Evolutionary conservation across 2,329 filamentous ascomycete genomes (phyloP).

Genomic region (Fusarium camptoceras): DNA sequence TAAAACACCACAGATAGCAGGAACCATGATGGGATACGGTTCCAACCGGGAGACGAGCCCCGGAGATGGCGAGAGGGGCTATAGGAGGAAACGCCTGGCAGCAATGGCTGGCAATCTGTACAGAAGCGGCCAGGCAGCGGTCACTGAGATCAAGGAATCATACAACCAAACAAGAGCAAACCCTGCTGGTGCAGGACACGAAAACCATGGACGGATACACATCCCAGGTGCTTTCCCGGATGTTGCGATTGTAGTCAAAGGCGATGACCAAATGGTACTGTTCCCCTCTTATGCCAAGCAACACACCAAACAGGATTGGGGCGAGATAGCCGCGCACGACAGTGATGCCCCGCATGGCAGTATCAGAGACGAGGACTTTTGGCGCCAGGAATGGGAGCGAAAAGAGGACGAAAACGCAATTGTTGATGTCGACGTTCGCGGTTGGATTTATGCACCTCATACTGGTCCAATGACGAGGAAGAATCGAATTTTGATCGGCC

Average conservation of each 20-base stretch:
- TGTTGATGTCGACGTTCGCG: slow-evolving; percentile 93
- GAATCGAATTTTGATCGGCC: slow-evolving; percentile 85
- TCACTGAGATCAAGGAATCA: slow-evolving; percentile 69
- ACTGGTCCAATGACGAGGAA: slow-evolving; percentile 86
- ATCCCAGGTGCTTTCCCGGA: slow-evolving; percentile 87
- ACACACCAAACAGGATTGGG: slow-evolving; percentile 67
- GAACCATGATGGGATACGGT: slow-evolving; percentile 46
- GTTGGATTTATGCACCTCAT: slow-evolving; percentile 93
- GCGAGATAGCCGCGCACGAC: slow-evolving; percentile 46
- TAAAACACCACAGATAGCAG: slow-evolving; percentile 47
- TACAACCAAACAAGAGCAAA: slow-evolving; percentile 65
- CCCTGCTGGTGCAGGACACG: slow-evolving; percentile 46
- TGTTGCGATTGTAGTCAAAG: slow-evolving; percentile 81
- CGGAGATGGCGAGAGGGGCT: slow-evolving; percentile 69
- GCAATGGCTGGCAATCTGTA: slow-evolving; percentile 70
- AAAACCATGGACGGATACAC: slow-evolving; percentile 50
- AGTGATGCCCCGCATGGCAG: slow-evolving; percentile 52
- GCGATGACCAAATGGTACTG: slow-evolving; percentile 90
- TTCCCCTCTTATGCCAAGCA: slow-evolving; percentile 93
- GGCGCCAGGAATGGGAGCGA: slow-evolving; percentile 81
- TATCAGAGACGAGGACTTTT: slow-evolving; percentile 76
- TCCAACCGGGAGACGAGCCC: slow-evolving; percentile 46
- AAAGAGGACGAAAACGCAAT: slow-evolving; percentile 85
- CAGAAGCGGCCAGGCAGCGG: slow-evolving; percentile 66
- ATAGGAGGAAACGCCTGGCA: slow-evolving; percentile 82